A percentile compares a stretch with the other conserved stretches of the same genome.
Evolutionary conservation across 2,329 filamentous ascomycete genomes (phyloP).

Genomic region (Sporothrix brunneoviolacea): DNA sequence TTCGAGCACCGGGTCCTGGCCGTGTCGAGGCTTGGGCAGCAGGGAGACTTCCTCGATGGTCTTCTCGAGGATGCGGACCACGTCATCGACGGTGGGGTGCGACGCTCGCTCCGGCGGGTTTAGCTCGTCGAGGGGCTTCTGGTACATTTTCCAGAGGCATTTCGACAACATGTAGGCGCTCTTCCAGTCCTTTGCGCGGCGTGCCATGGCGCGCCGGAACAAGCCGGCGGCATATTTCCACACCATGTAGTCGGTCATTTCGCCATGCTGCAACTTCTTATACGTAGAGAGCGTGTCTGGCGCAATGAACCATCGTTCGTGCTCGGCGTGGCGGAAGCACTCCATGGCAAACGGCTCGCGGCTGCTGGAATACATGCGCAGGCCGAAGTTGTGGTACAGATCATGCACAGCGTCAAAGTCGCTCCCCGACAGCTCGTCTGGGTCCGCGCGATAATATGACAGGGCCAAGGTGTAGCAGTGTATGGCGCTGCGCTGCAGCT

Average conservation of each 20-base stretch:
- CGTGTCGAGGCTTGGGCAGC: constrained; percentile 49
- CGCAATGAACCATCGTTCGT: constrained; percentile 52
- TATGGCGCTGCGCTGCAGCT: constrained; percentile 71
- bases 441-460: constrained; percentile 46
- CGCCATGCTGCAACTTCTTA: constrained; percentile 44
- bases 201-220: constrained; percentile 49
- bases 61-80: constrained; percentile 45
- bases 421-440: constrained; percentile 29
- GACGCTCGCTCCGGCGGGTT: constrained; percentile 35
- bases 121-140: constrained; percentile 38
- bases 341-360: constrained; percentile 59
- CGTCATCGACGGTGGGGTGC: constrained; percentile 32
- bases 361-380: constrained; percentile 56
- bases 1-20: constrained; percentile 72
- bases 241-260: constrained; percentile 54
- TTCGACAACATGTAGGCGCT: constrained; percentile 56
- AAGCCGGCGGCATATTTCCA: constrained; percentile 54
- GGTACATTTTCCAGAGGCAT: constrained; percentile 59
- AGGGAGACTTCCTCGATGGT: constrained; percentile 44
- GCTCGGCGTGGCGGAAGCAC: constrained; percentile 49
- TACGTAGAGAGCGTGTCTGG: constrained; percentile 43
- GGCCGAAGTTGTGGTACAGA: constrained; percentile 53
- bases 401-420: constrained; percentile 51
- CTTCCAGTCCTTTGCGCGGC: constrained; percentile 51
- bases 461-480: constrained; percentile 66